Evolutionary conservation across 345 rosid species (phyloP).

Genomic region (Rhizophora apiculata): DNA sequence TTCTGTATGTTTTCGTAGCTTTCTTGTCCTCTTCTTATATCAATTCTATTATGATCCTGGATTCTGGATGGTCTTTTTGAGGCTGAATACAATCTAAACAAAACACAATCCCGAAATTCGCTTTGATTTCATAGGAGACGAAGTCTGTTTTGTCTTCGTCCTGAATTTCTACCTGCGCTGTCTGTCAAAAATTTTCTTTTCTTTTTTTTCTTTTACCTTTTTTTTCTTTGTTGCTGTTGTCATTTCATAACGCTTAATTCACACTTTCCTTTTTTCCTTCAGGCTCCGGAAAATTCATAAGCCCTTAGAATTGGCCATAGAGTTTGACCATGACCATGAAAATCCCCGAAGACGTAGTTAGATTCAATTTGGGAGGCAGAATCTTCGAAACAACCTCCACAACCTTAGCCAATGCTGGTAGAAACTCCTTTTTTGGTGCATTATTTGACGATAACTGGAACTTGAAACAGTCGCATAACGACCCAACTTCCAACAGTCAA

Average conservation of each 20-base stretch:
- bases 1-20: neutral
- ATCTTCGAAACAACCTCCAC: slow-evolving; percentile 84
- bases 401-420: slow-evolving; percentile 90
- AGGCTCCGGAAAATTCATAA: neutral
- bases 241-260: neutral
- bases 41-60: neutral
- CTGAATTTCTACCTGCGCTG: slow-evolving; percentile 4
- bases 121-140: slow-evolving; percentile 21
- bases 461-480: slow-evolving; percentile 25
- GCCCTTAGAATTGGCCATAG: neutral
- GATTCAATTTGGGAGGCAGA: slow-evolving; percentile 89
- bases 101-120: slow-evolving; percentile 13
- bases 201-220: no score
- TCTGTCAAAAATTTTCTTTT: neutral
- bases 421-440: slow-evolving; percentile 83
- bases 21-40: neutral
- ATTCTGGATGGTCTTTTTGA: neutral
- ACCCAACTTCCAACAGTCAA: slow-evolving; percentile 22
- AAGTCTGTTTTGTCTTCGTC: neutral
- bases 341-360: slow-evolving; percentile 59
- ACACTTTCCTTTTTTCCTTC: neutral
- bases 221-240: neutral
- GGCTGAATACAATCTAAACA: neutral
- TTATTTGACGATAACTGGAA: slow-evolving; percentile 81
- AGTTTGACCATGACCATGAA: slow-evolving; percentile 42